Base-by-base conservation (phyloP, 139 green algal species). In the Picochlorum sp. region DNA sequence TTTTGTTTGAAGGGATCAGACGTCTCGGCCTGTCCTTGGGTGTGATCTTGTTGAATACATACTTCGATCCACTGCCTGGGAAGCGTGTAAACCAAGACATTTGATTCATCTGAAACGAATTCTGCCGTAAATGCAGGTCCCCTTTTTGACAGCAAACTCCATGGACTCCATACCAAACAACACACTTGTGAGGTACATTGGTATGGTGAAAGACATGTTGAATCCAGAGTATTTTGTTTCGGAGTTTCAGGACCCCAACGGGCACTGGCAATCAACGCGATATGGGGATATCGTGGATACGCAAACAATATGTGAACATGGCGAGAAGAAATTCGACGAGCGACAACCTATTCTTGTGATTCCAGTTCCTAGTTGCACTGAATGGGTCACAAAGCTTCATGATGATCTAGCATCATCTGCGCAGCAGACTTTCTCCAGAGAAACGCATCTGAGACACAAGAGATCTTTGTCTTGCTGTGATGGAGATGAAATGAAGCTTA, bases 151-250 rank as follows among this genome's bases (percentile, higher is more conserved):
- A 1, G 21, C 59, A 2, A 57, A 65, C 0, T 66, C 45, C 0
- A 62, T 67, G 0, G 82, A 89, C 3, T 32, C 20, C 4, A 67
- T 90, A 18, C 72, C 77, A 6, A 69, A 80, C 49, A 61, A 76
- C 61, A 76, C 57, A 56, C 70, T 90, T 4, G 84, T 90, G 5
- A 69, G 81, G 8, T 83, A 76, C 60, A 23, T 65, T 20, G 83
- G 83, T 64, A 85, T 90, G 82, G 83, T 90, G 49, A 65, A 80
- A 23, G 84, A 91, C 63, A 83, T 86, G 70, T 51, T 78, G 10
- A 82, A 91, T 57, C 79, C 81, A 3, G 81, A 91, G 68, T 86
- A 81, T 60, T 89, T 80, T 32, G 18, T 84, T n/a, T 70, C 76
- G 1, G 77, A 81, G 2, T 78, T 73, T 61, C 69, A 65, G 57